Conservation (phyloP, 2,329 filamentous ascomycete genomes). For the Epichloe gansuensis region DNA sequence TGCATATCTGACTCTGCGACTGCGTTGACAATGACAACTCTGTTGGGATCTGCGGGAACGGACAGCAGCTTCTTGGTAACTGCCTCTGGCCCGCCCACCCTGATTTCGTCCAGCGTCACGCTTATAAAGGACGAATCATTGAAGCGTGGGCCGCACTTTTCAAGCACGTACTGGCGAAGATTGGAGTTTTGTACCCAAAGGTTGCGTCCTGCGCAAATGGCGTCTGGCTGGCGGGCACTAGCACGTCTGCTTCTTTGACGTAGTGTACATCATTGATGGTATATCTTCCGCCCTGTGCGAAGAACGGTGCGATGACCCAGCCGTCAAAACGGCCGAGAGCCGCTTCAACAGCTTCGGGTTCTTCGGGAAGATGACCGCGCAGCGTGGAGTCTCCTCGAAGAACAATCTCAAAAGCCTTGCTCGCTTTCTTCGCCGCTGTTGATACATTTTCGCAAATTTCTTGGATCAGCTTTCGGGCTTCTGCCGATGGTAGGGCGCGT, state of each 20-base stretch:
- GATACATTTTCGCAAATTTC: conserved; percentile 38
- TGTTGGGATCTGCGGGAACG: conserved; percentile 21
- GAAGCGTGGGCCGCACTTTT: conserved; percentile 31
- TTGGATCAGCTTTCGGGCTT: conserved; percentile 32
- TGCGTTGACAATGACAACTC: conserved; percentile 41
- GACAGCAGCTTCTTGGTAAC: conserved; percentile 15
- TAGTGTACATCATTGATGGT: conserved; percentile 46
- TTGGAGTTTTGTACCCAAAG: conserved; percentile 45
- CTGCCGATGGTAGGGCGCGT: conserved; percentile 35
- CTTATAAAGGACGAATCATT: conserved; percentile 14
- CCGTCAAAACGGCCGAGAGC: conserved; percentile 36
- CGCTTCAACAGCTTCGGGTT: conserved; percentile 37
- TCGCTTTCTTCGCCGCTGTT: conserved; percentile 26
- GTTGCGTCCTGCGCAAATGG: conserved; percentile 45
- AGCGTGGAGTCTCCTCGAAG: conserved; percentile 43
- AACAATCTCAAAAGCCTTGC: conserved; percentile 37
- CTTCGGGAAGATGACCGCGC: conserved; percentile 41
- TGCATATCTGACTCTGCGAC: conserved; percentile 42
- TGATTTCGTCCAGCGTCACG: conserved; percentile 19
- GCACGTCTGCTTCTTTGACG: conserved; percentile 35
- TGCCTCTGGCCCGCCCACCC: conserved; percentile 15
- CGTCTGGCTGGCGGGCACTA: conserved; percentile 33
- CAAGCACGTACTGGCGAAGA: conserved; percentile 32
- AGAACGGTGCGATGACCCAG: conserved; percentile 44
- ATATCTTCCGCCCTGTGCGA: conserved; percentile 41